Base-by-base conservation (phyloP, 768 basidiomycete genomes). In the Phaeotremella fagi region DNA sequence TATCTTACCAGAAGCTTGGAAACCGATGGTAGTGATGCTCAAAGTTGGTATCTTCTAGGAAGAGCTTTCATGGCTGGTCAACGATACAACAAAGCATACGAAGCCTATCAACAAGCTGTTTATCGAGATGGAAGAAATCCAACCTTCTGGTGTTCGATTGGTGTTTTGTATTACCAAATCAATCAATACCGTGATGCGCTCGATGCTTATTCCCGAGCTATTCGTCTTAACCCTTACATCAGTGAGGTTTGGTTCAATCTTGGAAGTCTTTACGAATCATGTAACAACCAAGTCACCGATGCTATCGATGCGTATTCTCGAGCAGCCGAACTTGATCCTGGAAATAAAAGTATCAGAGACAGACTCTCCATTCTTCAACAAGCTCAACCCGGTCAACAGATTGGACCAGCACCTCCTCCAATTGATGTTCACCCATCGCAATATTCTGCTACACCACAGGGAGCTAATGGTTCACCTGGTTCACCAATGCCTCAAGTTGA, bases 71-170 rank as follows among this genome's bases (percentile, higher is more conserved):
- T 98, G 91, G 89, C 91, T 15, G 90, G 89, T 16, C 89, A 89
- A 75, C 94, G 97, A 73, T 97, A 97, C 78, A 97, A 95, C 81
- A 97, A 97, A 73, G 95, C 95, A 16, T 98, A 99, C 77, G 94
- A 99, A 74, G 92, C 92, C 0, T 98, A 98, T 72, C 95, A 99
- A 67, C 95, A 99, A 75, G 94, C 95, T 18, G 91, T 99, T 16
- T 98, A 98, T 76, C 88, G 94, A 48, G 95, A 99, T 68, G 95
- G 94, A 20, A 88, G 91, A 54, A 99, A 98, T 72, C 95, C 95
- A 0, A 97, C 95, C 0, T 99, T 97, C 76, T 98, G 95, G 95
- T 98, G 94, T 73, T 94, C 90, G 22, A 99, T 99, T 67, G 95
- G 95, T 43, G 95, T 99, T 0, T 82, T 99, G 1, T 99, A 99